phyloP scores from a whole-genome alignment of 352 stramenopile genomes.

The Globisporangium canariense region DNA sequence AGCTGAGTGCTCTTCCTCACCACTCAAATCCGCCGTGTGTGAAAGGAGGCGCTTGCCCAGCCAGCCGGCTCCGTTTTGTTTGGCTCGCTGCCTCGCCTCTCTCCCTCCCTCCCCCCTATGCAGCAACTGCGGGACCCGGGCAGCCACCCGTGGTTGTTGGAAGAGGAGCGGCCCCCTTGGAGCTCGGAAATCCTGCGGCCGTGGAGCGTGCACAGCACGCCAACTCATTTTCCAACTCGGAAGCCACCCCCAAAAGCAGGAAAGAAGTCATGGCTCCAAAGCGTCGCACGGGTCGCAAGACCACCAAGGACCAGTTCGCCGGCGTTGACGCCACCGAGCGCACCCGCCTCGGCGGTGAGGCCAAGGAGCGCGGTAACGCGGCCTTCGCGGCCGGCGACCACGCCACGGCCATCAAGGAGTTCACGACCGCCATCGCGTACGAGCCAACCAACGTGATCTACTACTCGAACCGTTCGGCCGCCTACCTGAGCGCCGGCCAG shows the following conservation, averaged over 20 bases:
- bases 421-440: constrained; percentile 83
- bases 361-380: constrained; percentile 84
- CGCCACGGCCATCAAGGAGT: constrained; percentile 85
- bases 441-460: constrained; percentile 87
- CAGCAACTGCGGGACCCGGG: constrained; percentile 3
- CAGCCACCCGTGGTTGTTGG: constrained; percentile 14
- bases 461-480: constrained; percentile 86
- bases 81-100: constrained; percentile 5
- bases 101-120: constrained; percentile 1
- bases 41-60: too few relatives aligned
- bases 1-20: constrained; percentile 14
- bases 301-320: constrained; percentile 81
- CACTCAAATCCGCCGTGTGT: constrained; percentile 4
- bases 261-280: constrained; percentile 66
- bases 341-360: constrained; percentile 68
- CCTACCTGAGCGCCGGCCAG: constrained; percentile 78
- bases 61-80: background rate
- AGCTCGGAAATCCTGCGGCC: constrained; percentile 1
- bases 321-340: constrained; percentile 60
- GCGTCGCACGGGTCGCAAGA: constrained; percentile 72
- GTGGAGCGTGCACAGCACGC: background rate
- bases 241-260: constrained; percentile 21
- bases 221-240: constrained; percentile 39
- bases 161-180: constrained; percentile 5
- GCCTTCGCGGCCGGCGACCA: constrained; percentile 76